Percentiles rank a stretch among this genome's conserved stretches.
phyloP scores from a whole-genome alignment of 2,329 filamentous ascomycete genomes.

The Verticillium longisporum region DNA sequence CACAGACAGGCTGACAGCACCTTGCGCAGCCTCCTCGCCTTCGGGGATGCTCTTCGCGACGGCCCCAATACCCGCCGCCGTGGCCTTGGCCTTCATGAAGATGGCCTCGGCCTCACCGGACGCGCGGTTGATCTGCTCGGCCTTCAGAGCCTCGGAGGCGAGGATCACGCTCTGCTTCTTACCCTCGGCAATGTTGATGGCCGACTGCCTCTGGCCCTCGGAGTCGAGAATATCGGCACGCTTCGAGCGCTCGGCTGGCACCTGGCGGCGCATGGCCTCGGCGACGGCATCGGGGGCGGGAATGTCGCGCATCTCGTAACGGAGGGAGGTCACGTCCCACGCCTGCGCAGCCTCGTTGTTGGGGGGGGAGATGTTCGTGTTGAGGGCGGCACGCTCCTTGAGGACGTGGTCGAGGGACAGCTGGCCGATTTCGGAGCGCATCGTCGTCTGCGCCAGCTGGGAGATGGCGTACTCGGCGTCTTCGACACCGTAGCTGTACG shows the following conservation, averaged over 20 bases:
- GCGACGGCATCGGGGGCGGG: constrained; percentile 91
- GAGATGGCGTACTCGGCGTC: constrained; percentile 98
- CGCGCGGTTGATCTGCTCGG: constrained; percentile 90
- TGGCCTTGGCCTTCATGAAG: constrained; percentile 75
- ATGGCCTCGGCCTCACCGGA: constrained; percentile 94
- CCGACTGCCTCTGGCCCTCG: constrained; percentile 92
- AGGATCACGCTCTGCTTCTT: constrained; percentile 95
- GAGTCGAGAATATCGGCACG: constrained; percentile 96
- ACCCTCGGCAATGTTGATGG: constrained; percentile 98
- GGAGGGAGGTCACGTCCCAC: constrained; percentile 92
- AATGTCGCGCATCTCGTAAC: constrained; percentile 98
- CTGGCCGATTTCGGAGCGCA: constrained; percentile 97
- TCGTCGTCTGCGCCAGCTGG: constrained; percentile 95
- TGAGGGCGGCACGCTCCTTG: constrained; percentile 92
- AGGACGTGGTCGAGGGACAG: constrained; percentile 94
- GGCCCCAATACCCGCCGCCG: constrained; percentile 79
- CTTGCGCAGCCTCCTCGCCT: constrained; percentile 69
- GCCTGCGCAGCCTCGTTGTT: constrained; percentile 97
- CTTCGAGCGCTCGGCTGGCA: constrained; percentile 95
- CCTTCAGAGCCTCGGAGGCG: constrained; percentile 82
- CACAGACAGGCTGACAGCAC: constrained; percentile 78
- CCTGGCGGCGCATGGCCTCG: constrained; percentile 96
- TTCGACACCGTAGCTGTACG: constrained; percentile 83
- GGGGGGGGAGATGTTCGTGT: constrained; percentile 96
- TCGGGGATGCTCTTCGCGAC: constrained; percentile 70